Evolutionary conservation across 2,329 filamentous ascomycete genomes (phyloP).

Genomic region (Neonectria coccinea): DNA sequence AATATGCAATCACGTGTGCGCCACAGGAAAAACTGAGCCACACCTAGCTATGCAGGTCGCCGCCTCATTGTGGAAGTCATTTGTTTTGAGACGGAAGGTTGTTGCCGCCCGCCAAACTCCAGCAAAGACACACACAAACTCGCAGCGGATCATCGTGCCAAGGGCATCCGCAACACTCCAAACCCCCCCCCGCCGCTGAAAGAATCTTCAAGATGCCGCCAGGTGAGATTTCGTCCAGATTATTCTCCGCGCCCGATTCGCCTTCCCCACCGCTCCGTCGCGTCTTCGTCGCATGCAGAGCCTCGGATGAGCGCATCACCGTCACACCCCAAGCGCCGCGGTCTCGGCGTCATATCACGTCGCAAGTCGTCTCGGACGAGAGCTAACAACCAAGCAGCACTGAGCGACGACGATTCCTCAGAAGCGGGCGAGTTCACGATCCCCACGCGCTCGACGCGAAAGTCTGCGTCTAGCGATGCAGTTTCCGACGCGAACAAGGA

Average conservation of each 20-base stretch:
- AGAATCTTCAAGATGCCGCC: conserved; percentile 41
- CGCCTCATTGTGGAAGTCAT: conserved; percentile 2
- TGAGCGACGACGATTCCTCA: conserved; percentile 54
- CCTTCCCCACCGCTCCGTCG: neutral
- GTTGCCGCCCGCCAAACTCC: neutral
- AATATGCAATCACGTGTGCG: neutral
- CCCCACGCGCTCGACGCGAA: conserved; percentile 41
- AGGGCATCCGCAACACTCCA: neutral
- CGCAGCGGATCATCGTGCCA: neutral
- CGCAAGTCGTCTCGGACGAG: conserved; percentile 18
- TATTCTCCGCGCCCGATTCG: neutral
- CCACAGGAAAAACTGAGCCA: conserved; percentile 4
- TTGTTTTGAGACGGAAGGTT: conserved; percentile 11
- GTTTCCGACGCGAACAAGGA: conserved; percentile 35
- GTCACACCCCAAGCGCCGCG: conserved; percentile 11
- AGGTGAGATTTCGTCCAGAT: conserved; percentile 38
- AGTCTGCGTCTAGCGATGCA: conserved; percentile 33
- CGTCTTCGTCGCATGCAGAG: conserved; percentile 18
- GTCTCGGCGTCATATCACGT: conserved; percentile 1
- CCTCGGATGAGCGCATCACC: conserved; percentile 22
- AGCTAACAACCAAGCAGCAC: conserved; percentile 47
- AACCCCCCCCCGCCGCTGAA: neutral
- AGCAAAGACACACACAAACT: conserved; percentile 2
- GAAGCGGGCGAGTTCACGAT: conserved; percentile 45
- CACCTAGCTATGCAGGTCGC: conserved; percentile 4